A percentile compares a stretch with the other conserved stretches of the same genome.
Evolutionary conservation across 2,329 filamentous ascomycete genomes (phyloP).

Genomic region (Claviceps maximensis): DNA sequence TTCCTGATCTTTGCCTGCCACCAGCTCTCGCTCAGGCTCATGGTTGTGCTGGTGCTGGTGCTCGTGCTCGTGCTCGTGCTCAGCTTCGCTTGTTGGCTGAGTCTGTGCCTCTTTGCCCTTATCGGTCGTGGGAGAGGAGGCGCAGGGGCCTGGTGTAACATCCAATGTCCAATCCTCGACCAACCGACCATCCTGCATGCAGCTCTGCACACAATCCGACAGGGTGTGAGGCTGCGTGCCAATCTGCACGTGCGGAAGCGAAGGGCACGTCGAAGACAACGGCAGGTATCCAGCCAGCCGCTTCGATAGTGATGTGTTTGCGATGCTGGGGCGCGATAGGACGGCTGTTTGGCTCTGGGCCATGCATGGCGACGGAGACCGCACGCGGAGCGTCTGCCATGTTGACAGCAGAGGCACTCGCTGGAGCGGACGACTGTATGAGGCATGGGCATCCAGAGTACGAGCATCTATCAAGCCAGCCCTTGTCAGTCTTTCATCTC

Average conservation of each 20-base stretch:
- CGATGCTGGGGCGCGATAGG: constrained; percentile 2
- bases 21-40: too few relatives aligned
- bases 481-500: background rate
- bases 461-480: background rate
- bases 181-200: background rate
- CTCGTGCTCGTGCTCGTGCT: too few relatives aligned
- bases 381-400: background rate
- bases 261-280: constrained; percentile 5
- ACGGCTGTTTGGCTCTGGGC: constrained; percentile 4
- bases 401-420: background rate
- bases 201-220: constrained; percentile 1
- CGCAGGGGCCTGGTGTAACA: background rate
- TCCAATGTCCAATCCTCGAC: background rate
- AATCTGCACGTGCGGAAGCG: background rate
- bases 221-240: background rate
- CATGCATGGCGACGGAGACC: constrained; percentile 4
- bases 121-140: background rate
- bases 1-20: background rate
- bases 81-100: background rate
- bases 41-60: too few relatives aligned
- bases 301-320: constrained; percentile 2
- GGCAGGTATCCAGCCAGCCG: constrained; percentile 5
- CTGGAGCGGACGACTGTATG: background rate
- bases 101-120: background rate
- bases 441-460: background rate